Evolutionary conservation across 257 asterid genomes (phyloP), one percentile per base, ranked within the genome.

Genomic region (Primulina tabacum): DNA sequence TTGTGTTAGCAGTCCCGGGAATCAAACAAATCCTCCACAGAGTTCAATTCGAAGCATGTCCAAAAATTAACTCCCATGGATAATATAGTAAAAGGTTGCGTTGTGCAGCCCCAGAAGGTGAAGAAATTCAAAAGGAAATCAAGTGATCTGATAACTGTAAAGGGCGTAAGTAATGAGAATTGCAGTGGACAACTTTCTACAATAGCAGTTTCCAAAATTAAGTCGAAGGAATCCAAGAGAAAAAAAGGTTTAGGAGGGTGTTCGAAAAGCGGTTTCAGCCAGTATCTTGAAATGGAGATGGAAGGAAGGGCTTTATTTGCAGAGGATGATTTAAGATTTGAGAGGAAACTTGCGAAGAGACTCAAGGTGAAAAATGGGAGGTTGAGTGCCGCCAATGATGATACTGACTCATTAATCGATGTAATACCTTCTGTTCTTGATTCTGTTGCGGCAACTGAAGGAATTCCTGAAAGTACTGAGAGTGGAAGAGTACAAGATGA

Each of bases 321-420:
- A 5, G 81, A 85, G 73, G 85, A 84, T 62, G 93, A 92, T 78
- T 33, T 87, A 78, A 78, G 35, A 75, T 75, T 82, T 37, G 96
- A 93, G 85, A 86, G 71, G 77, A 86, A 82, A 80, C 89, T 90
- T n/a, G 95, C 90, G 0, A 84, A 88, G 90, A 92, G 80, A 79
- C 95, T 88, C 65, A 92, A 82, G 83, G 78, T 88, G 78, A 90
- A 88, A 75, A 80, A 78, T 62, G 96, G 91, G 76, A 78, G 77
- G 64, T 67, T 92, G 79, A 73, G 66, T 65, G 81, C 87, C 55
- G 84, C 81, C 17, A 79, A 76, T 69, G 95, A 90, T 82, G 97
- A 81, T 62, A 20, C 86, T 11, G 82, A 79, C 62, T 60, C 56
- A 75, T 78, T 92, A 73, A 82, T 92, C 26, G 84, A 82, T 50